A percentile compares a stretch with the other conserved stretches of the same genome.
Conservation (phyloP, 2,329 filamentous ascomycete species). For the Xylariales sp. region DNA sequence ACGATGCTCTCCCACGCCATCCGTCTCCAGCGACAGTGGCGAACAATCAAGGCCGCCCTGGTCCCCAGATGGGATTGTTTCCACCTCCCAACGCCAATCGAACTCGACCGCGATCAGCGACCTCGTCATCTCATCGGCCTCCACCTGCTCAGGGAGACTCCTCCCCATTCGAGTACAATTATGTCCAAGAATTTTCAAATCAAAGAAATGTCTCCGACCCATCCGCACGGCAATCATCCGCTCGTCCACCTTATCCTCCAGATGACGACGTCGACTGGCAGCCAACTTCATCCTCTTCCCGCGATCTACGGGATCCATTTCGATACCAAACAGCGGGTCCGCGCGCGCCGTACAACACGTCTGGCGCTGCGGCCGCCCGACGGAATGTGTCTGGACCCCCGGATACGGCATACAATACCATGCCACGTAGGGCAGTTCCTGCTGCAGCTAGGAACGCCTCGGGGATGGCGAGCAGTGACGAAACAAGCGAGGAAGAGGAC, state of each 20-base stretch:
- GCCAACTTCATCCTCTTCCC: conserved; percentile 24
- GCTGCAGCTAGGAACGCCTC: conserved; percentile 28
- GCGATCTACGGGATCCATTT: conserved; percentile 40
- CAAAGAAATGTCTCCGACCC: conserved; percentile 43
- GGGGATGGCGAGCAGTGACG: conserved; percentile 34
- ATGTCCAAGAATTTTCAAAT: conserved; percentile 29
- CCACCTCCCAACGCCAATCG: conserved; percentile 39
- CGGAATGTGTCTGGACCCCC: conserved; percentile 32
- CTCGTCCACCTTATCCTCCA: conserved; percentile 24
- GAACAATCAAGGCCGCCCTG: conserved; percentile 29
- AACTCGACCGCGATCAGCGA: conserved; percentile 37
- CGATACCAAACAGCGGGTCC: conserved; percentile 46
- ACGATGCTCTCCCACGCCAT: conserved; percentile 34
- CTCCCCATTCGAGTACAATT: conserved; percentile 42
- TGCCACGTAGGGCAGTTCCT: conserved; percentile 19
- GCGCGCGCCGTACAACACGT: conserved; percentile 28
- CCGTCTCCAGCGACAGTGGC: conserved; percentile 33
- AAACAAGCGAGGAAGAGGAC: conserved; percentile 28
- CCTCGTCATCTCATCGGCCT: conserved; percentile 34
- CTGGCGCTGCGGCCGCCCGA: conserved; percentile 29
- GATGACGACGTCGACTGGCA: conserved; percentile 27
- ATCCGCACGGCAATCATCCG: conserved; percentile 27
- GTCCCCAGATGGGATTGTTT: conserved; percentile 48
- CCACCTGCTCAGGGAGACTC: conserved; percentile 31
- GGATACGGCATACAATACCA: conserved; percentile 17